Conservation (phyloP, 352 stramenopile genomes). For the Pythium dissimile region DNA sequence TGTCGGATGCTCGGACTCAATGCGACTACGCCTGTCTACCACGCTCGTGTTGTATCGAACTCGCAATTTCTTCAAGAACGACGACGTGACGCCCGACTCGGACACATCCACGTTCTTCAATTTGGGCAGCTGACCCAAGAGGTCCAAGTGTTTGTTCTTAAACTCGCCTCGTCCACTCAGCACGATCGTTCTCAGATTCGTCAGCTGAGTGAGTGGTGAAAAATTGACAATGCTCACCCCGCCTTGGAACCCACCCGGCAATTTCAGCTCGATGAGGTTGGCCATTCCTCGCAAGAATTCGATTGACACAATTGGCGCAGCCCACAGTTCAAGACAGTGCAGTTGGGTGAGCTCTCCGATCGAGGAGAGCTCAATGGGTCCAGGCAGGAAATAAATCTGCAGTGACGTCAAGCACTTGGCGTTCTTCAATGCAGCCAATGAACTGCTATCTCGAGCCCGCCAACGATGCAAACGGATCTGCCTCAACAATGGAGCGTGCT, state of each 20-base stretch:
- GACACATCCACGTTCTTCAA: constrained; percentile 4
- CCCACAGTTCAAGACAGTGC: constrained; percentile 10
- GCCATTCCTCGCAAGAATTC: constrained; percentile 9
- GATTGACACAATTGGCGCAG: constrained; percentile 13
- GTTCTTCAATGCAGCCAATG: constrained; percentile 5
- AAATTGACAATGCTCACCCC: constrained; percentile 12
- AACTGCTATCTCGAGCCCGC: constrained; percentile 15
- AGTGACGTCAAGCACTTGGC: constrained; percentile 1
- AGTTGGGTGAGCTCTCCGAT: constrained; percentile 15
- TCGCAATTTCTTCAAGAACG: neutral
- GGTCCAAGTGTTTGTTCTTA: constrained; percentile 1
- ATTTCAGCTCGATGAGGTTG: constrained; percentile 10
- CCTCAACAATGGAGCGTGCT: neutral
- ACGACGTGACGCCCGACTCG: neutral
- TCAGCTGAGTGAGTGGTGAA: constrained; percentile 1
- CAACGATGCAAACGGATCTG: constrained; percentile 10
- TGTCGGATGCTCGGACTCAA: no score
- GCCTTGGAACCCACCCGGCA: constrained; percentile 5
- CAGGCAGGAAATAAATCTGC: constrained; percentile 14
- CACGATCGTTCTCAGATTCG: constrained; percentile 1
- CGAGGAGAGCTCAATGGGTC: constrained; percentile 12
- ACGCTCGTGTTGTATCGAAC: neutral
- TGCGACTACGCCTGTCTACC: no score
- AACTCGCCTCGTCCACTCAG: constrained; percentile 16
- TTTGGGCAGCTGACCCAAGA: constrained; percentile 3